Base-by-base conservation (phyloP, 2,329 filamentous ascomycete species). In the Dactylella cylindrospora region DNA sequence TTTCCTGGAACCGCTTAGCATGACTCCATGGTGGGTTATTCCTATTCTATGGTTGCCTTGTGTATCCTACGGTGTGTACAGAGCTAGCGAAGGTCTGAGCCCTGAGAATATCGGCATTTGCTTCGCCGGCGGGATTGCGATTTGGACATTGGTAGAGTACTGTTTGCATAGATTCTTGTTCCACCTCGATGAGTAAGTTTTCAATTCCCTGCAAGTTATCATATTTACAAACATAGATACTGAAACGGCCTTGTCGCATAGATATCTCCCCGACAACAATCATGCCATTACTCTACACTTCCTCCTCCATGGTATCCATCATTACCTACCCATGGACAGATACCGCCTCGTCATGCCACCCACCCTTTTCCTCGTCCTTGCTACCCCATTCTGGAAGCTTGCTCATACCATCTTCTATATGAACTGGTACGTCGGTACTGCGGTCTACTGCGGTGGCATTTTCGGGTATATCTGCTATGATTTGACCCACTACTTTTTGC, bases 391-490 rank as follows among this genome's bases (percentile, higher is more conserved):
- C 77, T 98, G 88, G 85, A 88, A 88, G 73, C 77, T 98, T 44
- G 88, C 93, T 0, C 91, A 96, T 68, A 68, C 78, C 1, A 71
- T 97, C 50, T 89, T 98, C 73, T 86, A 76, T 72, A 90, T 84
- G 75, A 82, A 91, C 74, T 97, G 90, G 90, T 80, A 87, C 73
- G 81, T 85, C 7, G 93, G 84, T 3, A 81, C 84, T 0, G 82
- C 84, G 17, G 85, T 89, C 3, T 98, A 80, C 77, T 91, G 84
- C 70, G 93, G 93, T 43, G 93, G 90, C 64, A 84, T 98, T 66
- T 95, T 95, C 69, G 93, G 93, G 54, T 98, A 98, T 73, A 80
- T 96, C 65, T 90, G 86, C 78, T 98, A 98, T 76, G 93, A 98
- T 73, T 71, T 96, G 77, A 98, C 93, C 1, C 93, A 98, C 74